Percentiles rank a stretch among this genome's conserved stretches.
Evolutionary conservation across 768 basidiomycete genomes (phyloP).

Genomic region (Podaxis sp.): DNA sequence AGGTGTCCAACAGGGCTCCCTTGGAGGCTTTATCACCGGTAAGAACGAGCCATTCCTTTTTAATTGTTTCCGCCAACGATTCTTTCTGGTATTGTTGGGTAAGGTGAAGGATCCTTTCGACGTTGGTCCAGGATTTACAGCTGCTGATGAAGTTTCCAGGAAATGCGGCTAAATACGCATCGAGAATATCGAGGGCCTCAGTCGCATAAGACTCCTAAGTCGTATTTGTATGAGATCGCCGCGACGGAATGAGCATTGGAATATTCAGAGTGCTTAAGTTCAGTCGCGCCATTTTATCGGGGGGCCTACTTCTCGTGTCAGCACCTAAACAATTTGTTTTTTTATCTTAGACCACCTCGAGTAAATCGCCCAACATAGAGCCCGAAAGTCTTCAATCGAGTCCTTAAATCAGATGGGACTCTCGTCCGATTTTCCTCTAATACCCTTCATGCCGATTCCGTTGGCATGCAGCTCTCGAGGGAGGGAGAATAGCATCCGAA

Average conservation of each 20-base stretch:
- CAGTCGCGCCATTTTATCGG: neutral
- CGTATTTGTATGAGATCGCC: constrained; percentile 5
- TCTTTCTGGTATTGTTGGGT: neutral
- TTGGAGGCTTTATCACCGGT: neutral
- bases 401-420: constrained; percentile 19
- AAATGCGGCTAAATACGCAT: neutral
- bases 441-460: neutral
- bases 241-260: neutral
- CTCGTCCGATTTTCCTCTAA: constrained; percentile 8
- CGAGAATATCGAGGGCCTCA: neutral
- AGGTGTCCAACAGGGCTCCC: neutral
- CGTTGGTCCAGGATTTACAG: neutral
- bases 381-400: constrained; percentile 18
- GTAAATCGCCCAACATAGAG: constrained; percentile 22
- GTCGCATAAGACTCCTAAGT: neutral
- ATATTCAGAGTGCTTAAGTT: neutral
- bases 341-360: constrained; percentile 17
- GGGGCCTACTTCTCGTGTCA: neutral
- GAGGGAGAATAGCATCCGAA: neutral
- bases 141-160: neutral
- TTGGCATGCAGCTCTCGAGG: neutral
- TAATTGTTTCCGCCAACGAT: neutral
- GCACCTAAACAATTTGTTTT: neutral
- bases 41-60: neutral
- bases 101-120: neutral